A percentile compares a stretch with the other conserved stretches of the same genome.
These are phyloP conservation scores for Avena eriantha DNA, from an alignment of 176 grass and related monocot genomes.

Conservation along the genomic window DNA sequence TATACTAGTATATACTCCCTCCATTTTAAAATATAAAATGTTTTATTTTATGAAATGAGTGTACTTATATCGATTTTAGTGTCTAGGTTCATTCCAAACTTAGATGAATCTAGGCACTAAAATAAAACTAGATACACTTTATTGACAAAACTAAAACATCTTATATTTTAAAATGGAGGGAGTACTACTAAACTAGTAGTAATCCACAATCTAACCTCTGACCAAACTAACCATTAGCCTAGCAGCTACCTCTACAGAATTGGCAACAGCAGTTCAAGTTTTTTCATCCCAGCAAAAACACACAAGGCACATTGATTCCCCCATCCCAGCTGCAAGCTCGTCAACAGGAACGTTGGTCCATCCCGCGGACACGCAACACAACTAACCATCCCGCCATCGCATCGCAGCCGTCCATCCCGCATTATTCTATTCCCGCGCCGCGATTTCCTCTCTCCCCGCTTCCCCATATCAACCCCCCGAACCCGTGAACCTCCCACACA, in stretches of 20 bases:
- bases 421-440: slow-evolving; percentile 34
- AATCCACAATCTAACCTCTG: neutral
- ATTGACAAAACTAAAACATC: no score
- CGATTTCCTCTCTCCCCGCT: neutral
- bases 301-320: neutral
- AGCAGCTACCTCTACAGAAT: neutral
- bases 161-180: no score
- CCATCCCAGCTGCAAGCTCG: neutral
- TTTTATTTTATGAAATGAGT: no score
- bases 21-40: no score
- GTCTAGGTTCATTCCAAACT: no score
- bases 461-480: slow-evolving; percentile 21
- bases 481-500: neutral
- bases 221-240: neutral
- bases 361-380: slow-evolving; percentile 45
- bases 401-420: slow-evolving; percentile 33
- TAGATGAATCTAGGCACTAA: no score
- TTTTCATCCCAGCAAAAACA: neutral
- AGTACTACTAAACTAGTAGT: neutral
- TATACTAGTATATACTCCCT: no score
- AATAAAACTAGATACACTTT: no score
- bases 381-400: neutral
- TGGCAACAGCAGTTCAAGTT: neutral
- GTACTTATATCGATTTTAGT: no score
- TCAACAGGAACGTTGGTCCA: slow-evolving; percentile 31